phyloP scores from a whole-genome alignment of 495 filamentous ascomycete genomes.

The Aspergillus incahuasiensis region DNA sequence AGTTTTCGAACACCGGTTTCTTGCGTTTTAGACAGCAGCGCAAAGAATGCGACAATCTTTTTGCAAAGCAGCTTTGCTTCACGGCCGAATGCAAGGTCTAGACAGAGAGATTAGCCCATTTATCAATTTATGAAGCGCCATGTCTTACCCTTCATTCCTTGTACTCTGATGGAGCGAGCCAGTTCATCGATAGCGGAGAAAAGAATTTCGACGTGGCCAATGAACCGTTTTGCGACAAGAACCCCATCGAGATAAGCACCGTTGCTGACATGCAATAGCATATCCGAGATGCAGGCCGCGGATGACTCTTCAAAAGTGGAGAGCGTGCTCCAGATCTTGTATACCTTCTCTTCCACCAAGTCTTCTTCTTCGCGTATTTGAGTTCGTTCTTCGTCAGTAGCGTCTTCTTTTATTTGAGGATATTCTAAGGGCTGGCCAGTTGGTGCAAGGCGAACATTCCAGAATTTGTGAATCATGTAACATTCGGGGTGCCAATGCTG shows the following conservation, averaged over 20 bases:
- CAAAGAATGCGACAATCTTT: constrained; percentile 98
- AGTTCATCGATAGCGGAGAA: constrained; percentile 86
- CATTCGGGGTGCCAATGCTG: constrained; percentile 99
- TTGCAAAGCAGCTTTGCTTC: constrained; percentile 98
- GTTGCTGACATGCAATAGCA: constrained; percentile 98
- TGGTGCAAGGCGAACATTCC: constrained; percentile 86
- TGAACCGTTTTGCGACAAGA: constrained; percentile 93
- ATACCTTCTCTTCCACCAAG: constrained; percentile 94
- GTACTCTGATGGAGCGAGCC: constrained; percentile 61
- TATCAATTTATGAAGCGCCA: background rate
- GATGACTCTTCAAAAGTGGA: constrained; percentile 97
- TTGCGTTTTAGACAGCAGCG: constrained; percentile 86
- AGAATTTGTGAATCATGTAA: constrained; percentile 99
- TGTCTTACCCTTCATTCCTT: constrained; percentile 68
- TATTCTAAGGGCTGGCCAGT: constrained; percentile 47
- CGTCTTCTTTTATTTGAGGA: constrained; percentile 52
- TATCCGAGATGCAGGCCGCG: constrained; percentile 97
- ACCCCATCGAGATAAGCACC: constrained; percentile 94
- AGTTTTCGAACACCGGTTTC: constrained; percentile 81
- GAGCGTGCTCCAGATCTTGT: constrained; percentile 95
- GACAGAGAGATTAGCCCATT: constrained; percentile 19
- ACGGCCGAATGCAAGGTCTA: constrained; percentile 83
- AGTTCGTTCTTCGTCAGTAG: constrained; percentile 69
- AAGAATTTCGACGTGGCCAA: constrained; percentile 89
- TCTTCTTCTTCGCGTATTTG: constrained; percentile 81